A percentile compares a stretch with the other conserved stretches of the same genome.
Conservation (phyloP, 345 rosid species). For the Raphanus raphanistrum region DNA sequence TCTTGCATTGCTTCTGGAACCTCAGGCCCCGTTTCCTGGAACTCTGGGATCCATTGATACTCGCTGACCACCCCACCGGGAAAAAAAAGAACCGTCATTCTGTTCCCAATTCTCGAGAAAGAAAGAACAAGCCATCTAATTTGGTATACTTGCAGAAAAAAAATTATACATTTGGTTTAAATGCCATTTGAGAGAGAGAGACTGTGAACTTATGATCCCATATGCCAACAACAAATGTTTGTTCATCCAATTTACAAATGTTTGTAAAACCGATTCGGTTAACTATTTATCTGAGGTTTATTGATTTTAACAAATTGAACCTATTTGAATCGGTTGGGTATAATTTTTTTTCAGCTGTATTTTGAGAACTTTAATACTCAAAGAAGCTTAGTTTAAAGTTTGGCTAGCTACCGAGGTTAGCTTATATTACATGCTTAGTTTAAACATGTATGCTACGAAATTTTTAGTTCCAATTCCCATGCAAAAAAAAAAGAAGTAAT, state of each 20-base stretch:
- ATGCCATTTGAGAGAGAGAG: conserved; percentile 35
- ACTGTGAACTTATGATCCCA: conserved; percentile 26
- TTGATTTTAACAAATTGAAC: neutral
- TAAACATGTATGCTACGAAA: neutral
- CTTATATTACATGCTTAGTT: neutral
- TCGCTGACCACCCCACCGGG: conserved; percentile 24
- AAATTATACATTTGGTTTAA: conserved; percentile 30
- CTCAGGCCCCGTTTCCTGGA: conserved; percentile 40
- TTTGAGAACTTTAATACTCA: neutral
- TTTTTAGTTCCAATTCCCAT: conserved; percentile 21
- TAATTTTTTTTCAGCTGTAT: neutral
- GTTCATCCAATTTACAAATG: conserved; percentile 14
- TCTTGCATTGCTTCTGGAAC: conserved; percentile 46
- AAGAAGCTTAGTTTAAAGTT: neutral
- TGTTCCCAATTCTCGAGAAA: neutral
- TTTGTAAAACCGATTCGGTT: conserved; percentile 16
- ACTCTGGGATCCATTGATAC: conserved; percentile 40
- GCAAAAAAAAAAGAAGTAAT: neutral
- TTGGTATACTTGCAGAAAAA: conserved; percentile 3
- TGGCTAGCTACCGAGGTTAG: neutral
- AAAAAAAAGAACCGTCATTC: neutral
- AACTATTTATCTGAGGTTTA: neutral
- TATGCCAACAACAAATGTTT: conserved; percentile 29
- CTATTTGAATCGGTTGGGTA: neutral
- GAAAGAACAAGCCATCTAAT: conserved; percentile 25